Evolutionary conservation across 2,329 filamentous ascomycete genomes (phyloP), one percentile per base, ranked within the genome.

Genomic region (Aureobasidium sp.): DNA sequence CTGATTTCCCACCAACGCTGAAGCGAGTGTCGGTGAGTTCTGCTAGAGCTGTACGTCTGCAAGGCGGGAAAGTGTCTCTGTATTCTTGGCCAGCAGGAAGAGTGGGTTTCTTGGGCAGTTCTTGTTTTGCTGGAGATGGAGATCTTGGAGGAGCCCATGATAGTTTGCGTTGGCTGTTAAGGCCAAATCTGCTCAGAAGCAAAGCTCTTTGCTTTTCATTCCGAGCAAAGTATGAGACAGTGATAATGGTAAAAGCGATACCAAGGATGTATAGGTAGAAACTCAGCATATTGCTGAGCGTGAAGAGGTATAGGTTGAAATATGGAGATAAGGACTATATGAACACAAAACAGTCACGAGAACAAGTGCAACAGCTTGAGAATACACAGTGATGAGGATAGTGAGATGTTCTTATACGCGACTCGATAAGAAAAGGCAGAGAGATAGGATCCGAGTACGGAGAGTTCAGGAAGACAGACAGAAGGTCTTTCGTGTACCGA

Each of bases 111-210:
- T 66, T 34, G 34, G 67, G 29, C 44, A 70, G 62, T 55, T 74
- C 62, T 64, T 74, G 74, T 68, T 79, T 80, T n/a, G 76, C 74
- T 2, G 79, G 79, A 1, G 80, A 82, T 10, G 83, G 65, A 1
- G 80, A 83, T 55, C 77, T 76, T 42, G 81, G 79, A 45, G 81
- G 80, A n/a, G 80, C 83, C 72, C 74, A 11, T 79, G 75, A 34
- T 74, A 76, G n/a, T 79, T 79, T n/a, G 72, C 66, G 64, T 75
- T 75, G 61, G 76, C 74, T 45, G 72, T 71, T 53, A 72, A 74
- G 65, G 27, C 68, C 68, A 5, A 81, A 63, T 59, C 74, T 71
- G 59, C 68, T 66, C 21, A 78, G 65, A 3, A 83, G 47, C 6
- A 76, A 65, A 63, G 73, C 73, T 29, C 75, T 73, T 63, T 75